phyloP scores from a whole-genome alignment of 2,329 filamentous ascomycete species.

The Claviceps sorghi region DNA sequence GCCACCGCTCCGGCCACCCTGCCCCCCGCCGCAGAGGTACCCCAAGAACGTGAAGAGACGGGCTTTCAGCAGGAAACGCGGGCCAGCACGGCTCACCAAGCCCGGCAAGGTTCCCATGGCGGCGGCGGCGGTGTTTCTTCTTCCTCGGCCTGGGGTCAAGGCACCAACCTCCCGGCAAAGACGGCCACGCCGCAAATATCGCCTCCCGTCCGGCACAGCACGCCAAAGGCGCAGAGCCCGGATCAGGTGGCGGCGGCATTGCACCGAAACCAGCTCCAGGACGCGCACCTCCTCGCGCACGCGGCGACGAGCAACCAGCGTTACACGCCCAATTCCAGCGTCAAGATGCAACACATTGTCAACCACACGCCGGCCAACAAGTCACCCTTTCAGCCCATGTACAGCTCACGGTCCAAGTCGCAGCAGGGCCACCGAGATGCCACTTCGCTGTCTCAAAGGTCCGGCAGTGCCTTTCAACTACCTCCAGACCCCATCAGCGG shows the following conservation, averaged over 20 bases:
- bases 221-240: not conserved
- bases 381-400: conserved; percentile 15
- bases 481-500: conserved; percentile 3
- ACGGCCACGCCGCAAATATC: not conserved
- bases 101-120: not conserved
- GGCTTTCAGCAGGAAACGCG: not conserved
- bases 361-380: conserved; percentile 12
- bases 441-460: not conserved
- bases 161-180: not conserved
- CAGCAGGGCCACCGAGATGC: conserved; percentile 16
- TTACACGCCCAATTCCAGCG: conserved; percentile 12
- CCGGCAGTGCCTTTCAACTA: conserved; percentile 3
- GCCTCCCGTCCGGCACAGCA: not conserved
- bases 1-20: not conserved
- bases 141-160: not conserved
- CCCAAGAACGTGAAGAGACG: not conserved
- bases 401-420: conserved; percentile 17
- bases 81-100: not conserved
- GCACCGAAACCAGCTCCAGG: conserved; percentile 4
- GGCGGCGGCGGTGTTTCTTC: not conserved
- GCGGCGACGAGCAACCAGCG: conserved; percentile 8
- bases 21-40: not conserved
- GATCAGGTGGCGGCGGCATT: not conserved
- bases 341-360: conserved; percentile 13
- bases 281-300: conserved; percentile 4